phyloP scores from a whole-genome alignment of 1,284 basidiomycete genomes.

The Puccinia polysora region DNA sequence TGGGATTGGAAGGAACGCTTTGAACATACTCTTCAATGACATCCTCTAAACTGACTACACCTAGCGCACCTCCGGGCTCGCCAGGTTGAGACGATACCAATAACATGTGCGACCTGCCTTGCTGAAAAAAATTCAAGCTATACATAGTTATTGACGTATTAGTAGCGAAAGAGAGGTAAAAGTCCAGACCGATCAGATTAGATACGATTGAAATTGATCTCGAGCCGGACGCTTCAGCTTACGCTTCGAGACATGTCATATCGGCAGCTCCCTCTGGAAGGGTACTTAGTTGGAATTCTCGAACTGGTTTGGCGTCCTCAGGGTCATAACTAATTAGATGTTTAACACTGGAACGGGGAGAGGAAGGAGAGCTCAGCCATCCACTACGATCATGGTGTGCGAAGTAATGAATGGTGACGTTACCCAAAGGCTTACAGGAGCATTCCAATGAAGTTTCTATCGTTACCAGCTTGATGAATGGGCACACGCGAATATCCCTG shows the following conservation, averaged over 20 bases:
- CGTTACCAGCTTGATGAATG: slow-evolving; percentile 71
- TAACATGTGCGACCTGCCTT: slow-evolving; percentile 85
- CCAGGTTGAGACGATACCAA: slow-evolving; percentile 81
- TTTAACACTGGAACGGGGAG: slow-evolving; percentile 30
- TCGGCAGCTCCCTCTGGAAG: slow-evolving; percentile 81
- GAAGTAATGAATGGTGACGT: neutral
- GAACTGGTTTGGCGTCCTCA: slow-evolving; percentile 69
- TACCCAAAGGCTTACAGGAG: slow-evolving; percentile 57
- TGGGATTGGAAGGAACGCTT: slow-evolving; percentile 24
- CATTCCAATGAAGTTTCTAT: slow-evolving; percentile 75
- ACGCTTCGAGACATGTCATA: slow-evolving; percentile 71
- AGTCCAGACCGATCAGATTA: no score
- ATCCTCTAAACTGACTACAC: slow-evolving; percentile 60
- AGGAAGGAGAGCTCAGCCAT: neutral
- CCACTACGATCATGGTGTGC: neutral
- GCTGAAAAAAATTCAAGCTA: slow-evolving; percentile 62
- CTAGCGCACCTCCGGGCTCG: slow-evolving; percentile 69
- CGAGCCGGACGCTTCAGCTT: slow-evolving; percentile 50
- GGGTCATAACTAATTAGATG: slow-evolving; percentile 79
- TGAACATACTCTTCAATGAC: slow-evolving; percentile 60
- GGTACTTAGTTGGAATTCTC: slow-evolving; percentile 63
- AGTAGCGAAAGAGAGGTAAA: neutral
- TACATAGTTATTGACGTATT: neutral
- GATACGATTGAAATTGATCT: slow-evolving; percentile 57
- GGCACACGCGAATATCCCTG: slow-evolving; percentile 89